Evolutionary conservation across 768 basidiomycete species (phyloP).

Genomic region (Agrocybe praecox): DNA sequence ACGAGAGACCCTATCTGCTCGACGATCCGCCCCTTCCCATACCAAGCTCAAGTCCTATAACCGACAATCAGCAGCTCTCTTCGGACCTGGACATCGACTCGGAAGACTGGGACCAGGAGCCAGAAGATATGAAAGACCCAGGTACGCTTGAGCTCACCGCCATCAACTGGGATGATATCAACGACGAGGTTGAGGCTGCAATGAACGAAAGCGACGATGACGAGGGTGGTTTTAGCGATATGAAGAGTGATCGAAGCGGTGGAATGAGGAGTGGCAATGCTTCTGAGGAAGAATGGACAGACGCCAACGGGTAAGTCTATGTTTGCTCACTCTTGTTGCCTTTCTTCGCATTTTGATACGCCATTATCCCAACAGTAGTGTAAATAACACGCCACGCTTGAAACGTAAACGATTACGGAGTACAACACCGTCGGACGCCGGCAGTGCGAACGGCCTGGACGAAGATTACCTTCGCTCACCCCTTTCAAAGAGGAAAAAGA

Average conservation of each 20-base stretch:
- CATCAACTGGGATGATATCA: slow-evolving; percentile 83
- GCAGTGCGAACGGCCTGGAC: slow-evolving; percentile 37
- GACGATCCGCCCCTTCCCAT: slow-evolving; percentile 50
- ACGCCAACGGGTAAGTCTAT: slow-evolving; percentile 30
- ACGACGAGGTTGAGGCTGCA: slow-evolving; percentile 85
- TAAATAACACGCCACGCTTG: slow-evolving; percentile 41
- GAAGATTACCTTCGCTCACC: slow-evolving; percentile 62
- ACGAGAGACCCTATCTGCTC: slow-evolving; percentile 77
- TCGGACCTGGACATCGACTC: slow-evolving; percentile 68
- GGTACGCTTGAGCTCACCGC: slow-evolving; percentile 53
- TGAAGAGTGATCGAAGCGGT: slow-evolving; percentile 38
- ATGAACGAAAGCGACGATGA: slow-evolving; percentile 79
- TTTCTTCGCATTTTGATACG: not conserved
- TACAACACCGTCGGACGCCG: slow-evolving; percentile 67
- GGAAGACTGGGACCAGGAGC: slow-evolving; percentile 65
- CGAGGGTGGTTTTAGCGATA: slow-evolving; percentile 14
- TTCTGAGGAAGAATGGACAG: slow-evolving; percentile 58
- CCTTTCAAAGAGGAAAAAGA: slow-evolving; percentile 79
- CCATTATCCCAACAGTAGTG: slow-evolving; percentile 26
- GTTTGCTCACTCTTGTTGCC: not conserved
- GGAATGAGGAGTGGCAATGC: slow-evolving; percentile 56
- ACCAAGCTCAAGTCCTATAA: slow-evolving; percentile 36
- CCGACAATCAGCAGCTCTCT: slow-evolving; percentile 36
- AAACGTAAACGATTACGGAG: slow-evolving; percentile 76
- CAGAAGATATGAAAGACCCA: slow-evolving; percentile 29